A percentile compares a stretch with the other conserved stretches of the same genome.
phyloP scores from a whole-genome alignment of 768 basidiomycete genomes.

The Kwoniella dejecticola region DNA sequence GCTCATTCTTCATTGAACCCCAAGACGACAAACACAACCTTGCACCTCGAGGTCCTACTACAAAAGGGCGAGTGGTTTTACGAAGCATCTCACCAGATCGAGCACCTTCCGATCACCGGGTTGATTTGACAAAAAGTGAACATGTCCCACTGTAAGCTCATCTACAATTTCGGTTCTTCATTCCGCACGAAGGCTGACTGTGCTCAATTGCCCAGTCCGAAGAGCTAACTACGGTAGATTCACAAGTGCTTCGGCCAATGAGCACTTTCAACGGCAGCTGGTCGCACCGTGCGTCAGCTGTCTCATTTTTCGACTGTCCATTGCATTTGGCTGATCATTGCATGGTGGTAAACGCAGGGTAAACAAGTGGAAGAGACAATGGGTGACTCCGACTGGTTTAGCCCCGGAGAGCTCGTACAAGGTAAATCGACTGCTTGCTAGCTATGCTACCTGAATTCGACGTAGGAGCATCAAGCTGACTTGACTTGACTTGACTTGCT shows the following conservation, averaged over 20 bases:
- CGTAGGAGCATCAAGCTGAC: background rate
- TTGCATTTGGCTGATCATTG: constrained; percentile 28
- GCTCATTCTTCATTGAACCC: no score
- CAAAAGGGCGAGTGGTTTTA: no score
- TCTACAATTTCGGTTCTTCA: background rate
- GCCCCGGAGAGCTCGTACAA: constrained; percentile 48
- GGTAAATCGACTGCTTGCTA: constrained; percentile 15
- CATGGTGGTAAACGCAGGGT: constrained; percentile 23
- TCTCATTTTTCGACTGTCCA: background rate
- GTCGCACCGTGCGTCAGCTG: background rate
- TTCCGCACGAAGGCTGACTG: background rate
- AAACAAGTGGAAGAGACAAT: constrained; percentile 47
- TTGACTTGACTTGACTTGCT: background rate
- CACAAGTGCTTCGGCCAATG: background rate
- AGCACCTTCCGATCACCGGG: no score
- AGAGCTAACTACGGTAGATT: background rate
- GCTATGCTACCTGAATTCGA: background rate
- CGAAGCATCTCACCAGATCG: no score
- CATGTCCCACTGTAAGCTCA: background rate
- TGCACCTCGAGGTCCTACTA: no score
- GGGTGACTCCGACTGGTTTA: constrained; percentile 45
- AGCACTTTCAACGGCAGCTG: background rate
- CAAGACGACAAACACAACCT: no score
- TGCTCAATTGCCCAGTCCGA: background rate
- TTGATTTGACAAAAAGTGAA: no score